phyloP scores from a whole-genome alignment of 495 filamentous ascomycete genomes.

The Rostrohypoxylon terebratum region DNA sequence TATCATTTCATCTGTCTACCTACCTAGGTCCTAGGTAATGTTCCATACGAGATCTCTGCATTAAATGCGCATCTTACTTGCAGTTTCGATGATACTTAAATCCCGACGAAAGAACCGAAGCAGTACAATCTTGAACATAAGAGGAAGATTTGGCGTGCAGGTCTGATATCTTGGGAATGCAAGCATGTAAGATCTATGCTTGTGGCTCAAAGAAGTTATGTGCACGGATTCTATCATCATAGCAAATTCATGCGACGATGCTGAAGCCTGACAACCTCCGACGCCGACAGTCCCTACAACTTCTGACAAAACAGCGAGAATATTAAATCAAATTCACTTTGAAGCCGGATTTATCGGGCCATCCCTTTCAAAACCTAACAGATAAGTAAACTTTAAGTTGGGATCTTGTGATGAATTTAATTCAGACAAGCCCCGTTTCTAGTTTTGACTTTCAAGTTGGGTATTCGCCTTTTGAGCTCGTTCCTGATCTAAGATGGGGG shows the following conservation, averaged over 20 bases:
- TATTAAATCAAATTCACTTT: slow-evolving; percentile 1
- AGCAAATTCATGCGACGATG: slow-evolving; percentile 20
- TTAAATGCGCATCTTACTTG: background rate
- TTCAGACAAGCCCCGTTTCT: slow-evolving; percentile 1
- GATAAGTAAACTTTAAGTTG: background rate
- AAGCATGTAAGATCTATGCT: slow-evolving; percentile 10
- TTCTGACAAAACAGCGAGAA: background rate
- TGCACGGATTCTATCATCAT: slow-evolving; percentile 17
- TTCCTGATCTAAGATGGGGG: background rate
- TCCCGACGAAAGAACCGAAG: background rate
- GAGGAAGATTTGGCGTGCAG: background rate
- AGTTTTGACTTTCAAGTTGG: background rate
- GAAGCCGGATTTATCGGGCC: background rate
- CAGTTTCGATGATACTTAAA: background rate
- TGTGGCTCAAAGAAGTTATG: background rate
- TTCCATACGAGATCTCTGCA: background rate
- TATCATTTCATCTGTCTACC: background rate
- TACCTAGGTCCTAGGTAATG: too few species aligned
- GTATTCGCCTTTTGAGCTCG: background rate
- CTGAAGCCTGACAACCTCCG: background rate
- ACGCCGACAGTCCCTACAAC: background rate
- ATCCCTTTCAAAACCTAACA: background rate
- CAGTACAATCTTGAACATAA: background rate
- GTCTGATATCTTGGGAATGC: slow-evolving; percentile 7
- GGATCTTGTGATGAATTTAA: background rate